Evolutionary conservation across 2,329 filamentous ascomycete species (phyloP).

Genomic region (Aspergillus neoniger): DNA sequence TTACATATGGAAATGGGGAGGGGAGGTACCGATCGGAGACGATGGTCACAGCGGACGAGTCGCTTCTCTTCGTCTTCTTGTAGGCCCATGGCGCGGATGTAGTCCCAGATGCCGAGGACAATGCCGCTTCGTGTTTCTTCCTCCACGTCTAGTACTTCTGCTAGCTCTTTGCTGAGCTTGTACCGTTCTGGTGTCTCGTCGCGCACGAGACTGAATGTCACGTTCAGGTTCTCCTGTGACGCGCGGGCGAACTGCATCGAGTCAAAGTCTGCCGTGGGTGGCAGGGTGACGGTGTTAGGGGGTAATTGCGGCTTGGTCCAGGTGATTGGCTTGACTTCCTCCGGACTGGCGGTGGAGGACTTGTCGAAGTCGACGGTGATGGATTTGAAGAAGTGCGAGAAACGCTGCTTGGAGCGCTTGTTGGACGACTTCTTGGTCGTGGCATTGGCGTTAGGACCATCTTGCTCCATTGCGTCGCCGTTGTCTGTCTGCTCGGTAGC

Average conservation of each 20-base stretch:
- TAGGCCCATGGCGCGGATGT: constrained; percentile 79
- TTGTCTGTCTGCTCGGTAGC: constrained; percentile 39
- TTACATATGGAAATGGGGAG: neutral
- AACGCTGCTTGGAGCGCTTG: constrained; percentile 41
- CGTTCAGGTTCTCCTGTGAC: constrained; percentile 88
- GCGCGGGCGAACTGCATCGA: constrained; percentile 87
- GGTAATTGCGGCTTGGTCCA: constrained; percentile 78
- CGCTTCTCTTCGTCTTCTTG: constrained; percentile 96
- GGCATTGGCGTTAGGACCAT: constrained; percentile 45
- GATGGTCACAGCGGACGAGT: constrained; percentile 85
- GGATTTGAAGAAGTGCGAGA: constrained; percentile 55
- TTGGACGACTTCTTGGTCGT: constrained; percentile 32
- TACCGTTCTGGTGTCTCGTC: constrained; percentile 87
- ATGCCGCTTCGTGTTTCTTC: constrained; percentile 87
- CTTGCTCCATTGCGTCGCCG: constrained; percentile 63
- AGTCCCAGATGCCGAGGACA: constrained; percentile 92
- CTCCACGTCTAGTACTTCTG: constrained; percentile 80
- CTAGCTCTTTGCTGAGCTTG: constrained; percentile 73
- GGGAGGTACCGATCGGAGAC: constrained; percentile 67
- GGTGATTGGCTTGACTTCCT: constrained; percentile 60
- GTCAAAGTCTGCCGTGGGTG: constrained; percentile 78
- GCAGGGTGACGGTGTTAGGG: constrained; percentile 54
- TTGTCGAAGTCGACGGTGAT: constrained; percentile 56
- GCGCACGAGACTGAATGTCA: constrained; percentile 80
- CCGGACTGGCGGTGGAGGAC: constrained; percentile 41